phyloP scores from a whole-genome alignment of 768 basidiomycete genomes.

The Mycena venus region DNA sequence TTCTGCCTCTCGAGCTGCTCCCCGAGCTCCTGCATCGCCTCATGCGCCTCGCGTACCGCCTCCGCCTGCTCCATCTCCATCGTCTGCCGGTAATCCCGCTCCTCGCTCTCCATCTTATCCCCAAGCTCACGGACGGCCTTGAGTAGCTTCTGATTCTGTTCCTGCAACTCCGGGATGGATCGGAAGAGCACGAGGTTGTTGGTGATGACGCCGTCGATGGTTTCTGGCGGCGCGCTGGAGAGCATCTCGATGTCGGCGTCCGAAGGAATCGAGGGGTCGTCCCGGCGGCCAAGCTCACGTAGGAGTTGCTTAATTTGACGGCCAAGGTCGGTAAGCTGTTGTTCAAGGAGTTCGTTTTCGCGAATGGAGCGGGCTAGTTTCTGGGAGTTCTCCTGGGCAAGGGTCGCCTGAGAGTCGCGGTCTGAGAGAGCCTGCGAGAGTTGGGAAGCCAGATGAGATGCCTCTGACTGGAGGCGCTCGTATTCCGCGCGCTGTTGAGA shows the following conservation, averaged over 20 bases:
- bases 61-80: constrained; percentile 83
- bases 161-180: constrained; percentile 84
- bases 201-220: constrained; percentile 86
- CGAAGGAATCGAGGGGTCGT: constrained; percentile 85
- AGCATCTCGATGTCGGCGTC: constrained; percentile 71
- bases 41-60: constrained; percentile 90
- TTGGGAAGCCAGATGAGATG: constrained; percentile 83
- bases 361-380: constrained; percentile 69
- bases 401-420: constrained; percentile 72
- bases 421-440: constrained; percentile 81
- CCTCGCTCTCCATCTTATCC: constrained; percentile 86
- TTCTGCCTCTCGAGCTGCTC: constrained; percentile 85
- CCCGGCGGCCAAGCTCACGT: constrained; percentile 83
- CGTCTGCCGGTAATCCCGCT: constrained; percentile 77
- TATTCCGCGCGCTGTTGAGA: constrained; percentile 93
- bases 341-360: constrained; percentile 78
- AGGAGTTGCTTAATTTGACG: constrained; percentile 86
- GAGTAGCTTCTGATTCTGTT: constrained; percentile 92
- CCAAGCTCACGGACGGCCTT: constrained; percentile 88
- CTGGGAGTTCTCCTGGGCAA: constrained; percentile 72
- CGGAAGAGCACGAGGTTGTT: constrained; percentile 91
- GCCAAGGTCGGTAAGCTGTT: constrained; percentile 86
- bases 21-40: constrained; percentile 84
- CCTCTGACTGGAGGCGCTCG: constrained; percentile 84
- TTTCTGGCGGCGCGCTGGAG: constrained; percentile 57